Evolutionary conservation across 805 yeast species (phyloP).

Genomic region (Barnettozyma wickerhamii): DNA sequence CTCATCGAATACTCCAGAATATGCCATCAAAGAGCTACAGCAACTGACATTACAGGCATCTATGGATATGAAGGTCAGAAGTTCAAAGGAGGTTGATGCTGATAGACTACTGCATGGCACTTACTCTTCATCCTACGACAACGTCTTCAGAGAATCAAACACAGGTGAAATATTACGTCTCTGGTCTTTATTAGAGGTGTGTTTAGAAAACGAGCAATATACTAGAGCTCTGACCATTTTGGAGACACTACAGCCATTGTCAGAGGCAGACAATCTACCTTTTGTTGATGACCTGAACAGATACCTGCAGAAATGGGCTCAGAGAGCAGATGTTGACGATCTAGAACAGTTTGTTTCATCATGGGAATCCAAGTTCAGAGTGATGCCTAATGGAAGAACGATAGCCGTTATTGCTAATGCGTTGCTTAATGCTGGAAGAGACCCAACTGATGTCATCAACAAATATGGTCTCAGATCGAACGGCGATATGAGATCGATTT

Average conservation of each 20-base stretch:
- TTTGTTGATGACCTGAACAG: slow-evolving; percentile 67
- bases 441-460: slow-evolving; percentile 24
- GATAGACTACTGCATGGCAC: slow-evolving; percentile 13
- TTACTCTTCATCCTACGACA: slow-evolving; percentile 20
- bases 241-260: slow-evolving; percentile 52
- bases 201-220: slow-evolving; percentile 59
- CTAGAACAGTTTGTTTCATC: slow-evolving; percentile 38
- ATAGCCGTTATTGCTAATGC: slow-evolving; percentile 49
- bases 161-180: slow-evolving; percentile 60
- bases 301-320: slow-evolving; percentile 44
- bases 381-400: slow-evolving; percentile 50
- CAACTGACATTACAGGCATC: neutral
- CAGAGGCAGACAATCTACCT: slow-evolving; percentile 35
- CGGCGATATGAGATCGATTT: slow-evolving; percentile 23
- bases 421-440: slow-evolving; percentile 15
- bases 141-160: slow-evolving; percentile 20
- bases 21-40: slow-evolving; percentile 7
- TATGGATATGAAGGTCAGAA: neutral
- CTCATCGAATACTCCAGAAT: slow-evolving; percentile 1
- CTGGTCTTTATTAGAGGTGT: slow-evolving; percentile 78
- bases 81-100: slow-evolving; percentile 5
- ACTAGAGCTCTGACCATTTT: slow-evolving; percentile 68
- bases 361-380: slow-evolving; percentile 29
- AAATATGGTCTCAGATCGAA: slow-evolving; percentile 19
- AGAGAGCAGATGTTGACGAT: slow-evolving; percentile 35